Conservation (phyloP, 2,329 filamentous ascomycete genomes). For the Xylaria polymorpha region DNA sequence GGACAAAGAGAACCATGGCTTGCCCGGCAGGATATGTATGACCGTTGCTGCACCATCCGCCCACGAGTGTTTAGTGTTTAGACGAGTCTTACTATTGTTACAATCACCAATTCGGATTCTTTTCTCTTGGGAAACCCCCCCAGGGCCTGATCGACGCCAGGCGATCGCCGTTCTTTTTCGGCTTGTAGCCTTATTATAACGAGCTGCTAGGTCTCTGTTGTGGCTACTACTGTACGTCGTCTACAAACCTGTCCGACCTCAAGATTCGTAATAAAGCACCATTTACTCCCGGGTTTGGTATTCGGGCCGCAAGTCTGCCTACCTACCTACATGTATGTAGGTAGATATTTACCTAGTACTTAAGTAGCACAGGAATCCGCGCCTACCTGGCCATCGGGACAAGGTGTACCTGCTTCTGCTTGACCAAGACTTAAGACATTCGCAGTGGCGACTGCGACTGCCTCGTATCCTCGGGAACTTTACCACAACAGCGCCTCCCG, state of each 20-base stretch:
- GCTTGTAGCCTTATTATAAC: conserved; percentile 43
- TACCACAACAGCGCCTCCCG: background rate
- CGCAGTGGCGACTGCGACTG: conserved; percentile 13
- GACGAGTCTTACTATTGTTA: conserved; percentile 28
- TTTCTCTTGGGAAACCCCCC: conserved; percentile 9
- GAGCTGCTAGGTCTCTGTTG: conserved; percentile 34
- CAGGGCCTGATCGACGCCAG: conserved; percentile 42
- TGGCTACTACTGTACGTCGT: conserved; percentile 8
- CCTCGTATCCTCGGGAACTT: conserved; percentile 7
- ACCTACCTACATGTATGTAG: background rate
- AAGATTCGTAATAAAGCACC: conserved; percentile 4
- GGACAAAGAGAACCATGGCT: conserved; percentile 39
- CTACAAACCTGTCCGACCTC: conserved; percentile 25
- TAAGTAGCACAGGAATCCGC: conserved; percentile 5
- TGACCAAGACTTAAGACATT: background rate
- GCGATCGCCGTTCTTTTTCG: conserved; percentile 42
- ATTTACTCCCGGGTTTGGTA: background rate
- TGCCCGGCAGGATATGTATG: conserved; percentile 45
- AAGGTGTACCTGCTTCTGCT: conserved; percentile 22
- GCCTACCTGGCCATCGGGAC: conserved; percentile 5
- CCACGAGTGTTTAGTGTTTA: conserved; percentile 17
- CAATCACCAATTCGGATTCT: conserved; percentile 24
- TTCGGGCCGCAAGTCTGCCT: background rate
- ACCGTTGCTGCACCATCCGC: conserved; percentile 36
- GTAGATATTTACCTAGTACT: too few species aligned